Base-by-base conservation (phyloP, 345 rosid genomes). In the Aurinia saxatilis region DNA sequence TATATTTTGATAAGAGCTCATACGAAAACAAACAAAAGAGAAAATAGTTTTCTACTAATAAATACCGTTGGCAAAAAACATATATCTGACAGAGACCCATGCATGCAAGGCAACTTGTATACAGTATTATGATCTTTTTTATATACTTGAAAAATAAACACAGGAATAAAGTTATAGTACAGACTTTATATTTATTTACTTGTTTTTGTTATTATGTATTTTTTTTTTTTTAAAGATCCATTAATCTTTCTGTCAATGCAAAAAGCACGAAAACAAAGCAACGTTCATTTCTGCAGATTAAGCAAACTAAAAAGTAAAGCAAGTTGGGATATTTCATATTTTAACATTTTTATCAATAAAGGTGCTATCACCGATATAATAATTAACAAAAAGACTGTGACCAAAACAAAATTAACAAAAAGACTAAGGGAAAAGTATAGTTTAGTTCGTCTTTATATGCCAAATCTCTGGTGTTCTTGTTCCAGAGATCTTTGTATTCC, bases 281-380 rank as follows among this genome's bases (percentile, higher is more conserved):
- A 82, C 87, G 87, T 76, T 78, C 84, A 80, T 65, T 73, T 78
- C 34, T 65, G 73, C 84, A 78, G 83, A 57, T 52, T 41, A 14
- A 62, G 41, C 55, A 51, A 25, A 52, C 10, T 16, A 42, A 33
- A 39, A 60, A 60, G 61, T 31, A 38, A 19, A 53, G 37, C 74
- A 70, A 70, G 39, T 70, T 62, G 74, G 1, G 8, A 12, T 34
- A 36, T 44, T 51, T 51, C 73, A 21, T 33, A 40, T 41, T 50
- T 27, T 27, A 2, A 38, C 4, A n/a, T 38, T n/a, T n/a, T n/a
- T 33, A 7, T 33, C 11, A 7, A 7, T 33, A 33, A 33, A 8
- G 19, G 58, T 14, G 14, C 19, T 48, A 29, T 18, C 37, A 4
- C 18, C 25, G 37, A n/a, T n/a, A 17, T 57, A 9, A 7, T 15